Base-by-base conservation (phyloP, 176 grass and related monocot species). In the Pontederia crassipes region DNA sequence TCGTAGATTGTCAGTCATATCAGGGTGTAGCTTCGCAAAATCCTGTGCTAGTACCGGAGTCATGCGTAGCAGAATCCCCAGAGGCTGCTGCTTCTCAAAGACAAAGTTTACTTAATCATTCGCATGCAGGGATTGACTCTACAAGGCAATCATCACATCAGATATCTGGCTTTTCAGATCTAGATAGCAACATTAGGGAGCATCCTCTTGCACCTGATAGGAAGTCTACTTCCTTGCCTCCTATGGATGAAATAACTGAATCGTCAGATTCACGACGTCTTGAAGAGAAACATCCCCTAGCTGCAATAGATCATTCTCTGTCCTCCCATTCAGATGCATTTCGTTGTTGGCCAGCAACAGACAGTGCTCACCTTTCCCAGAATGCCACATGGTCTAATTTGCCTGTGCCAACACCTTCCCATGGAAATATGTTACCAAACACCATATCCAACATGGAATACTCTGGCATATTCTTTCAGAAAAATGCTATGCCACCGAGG, bases 401-500 rank as follows among this genome's bases (percentile, higher is more conserved):
- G 24, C 12, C 49, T 58, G 57, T 45, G 62, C 71, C 45, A 46
- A 28, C 54, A 55, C 49, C 74, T 17, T 74, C 74, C 57, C 72
- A 77, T 62, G 53, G 27, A 28, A 70, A 46, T 72, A 32, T 13
- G 20, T 9, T 72, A 16, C 40, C 77, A 61, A 53, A 54, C 57
- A 64, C 65, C 49, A 4, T 75, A 75, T 28, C 78, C 64, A 62
- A 32, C 58, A 64, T 66, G 63, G 74, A 89, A 72, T 57, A 65
- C 28, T 64, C 70, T 64, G 59, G 47, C 45, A 65, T 53, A 0
- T 82, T 69, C 26, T 77, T 71, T 59, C 69, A 82, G 14, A 72
- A 79, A 74, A 90, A 82, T 74, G 10, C 71, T 59, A 46, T 82
- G 55, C 52, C 45, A n/a, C 53, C 76, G 17, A 54, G 65, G 68